Conservation (phyloP, 176 grass and related monocot species). For the Ananas comosus region DNA sequence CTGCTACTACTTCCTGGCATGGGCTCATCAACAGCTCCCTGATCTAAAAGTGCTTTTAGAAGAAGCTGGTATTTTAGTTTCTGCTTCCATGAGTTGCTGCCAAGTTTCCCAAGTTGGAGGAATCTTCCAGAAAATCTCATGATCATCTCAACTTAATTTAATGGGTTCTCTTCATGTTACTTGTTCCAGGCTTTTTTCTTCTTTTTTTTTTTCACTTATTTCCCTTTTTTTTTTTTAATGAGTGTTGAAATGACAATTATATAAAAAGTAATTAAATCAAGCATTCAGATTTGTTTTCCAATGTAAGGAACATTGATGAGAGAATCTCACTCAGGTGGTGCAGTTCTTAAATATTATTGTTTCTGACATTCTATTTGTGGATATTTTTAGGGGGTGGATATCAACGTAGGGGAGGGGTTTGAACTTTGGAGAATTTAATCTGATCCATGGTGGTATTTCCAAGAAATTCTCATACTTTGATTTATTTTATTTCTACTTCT, state of each 20-base stretch:
- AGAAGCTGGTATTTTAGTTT: background rate
- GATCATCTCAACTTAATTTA: background rate
- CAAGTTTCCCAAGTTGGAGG: background rate
- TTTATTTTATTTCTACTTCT: too few relatives aligned
- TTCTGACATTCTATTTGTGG: background rate
- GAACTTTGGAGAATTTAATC: too few relatives aligned
- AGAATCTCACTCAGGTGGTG: background rate
- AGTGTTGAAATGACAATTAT: background rate
- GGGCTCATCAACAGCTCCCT: constrained; percentile 20
- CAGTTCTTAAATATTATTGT: background rate
- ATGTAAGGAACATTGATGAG: too few relatives aligned
- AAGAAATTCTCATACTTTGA: too few relatives aligned
- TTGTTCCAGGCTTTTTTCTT: background rate
- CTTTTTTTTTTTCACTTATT: background rate
- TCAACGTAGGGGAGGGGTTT: too few relatives aligned
- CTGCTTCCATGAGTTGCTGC: background rate
- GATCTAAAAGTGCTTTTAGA: background rate
- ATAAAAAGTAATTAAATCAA: constrained; percentile 5
- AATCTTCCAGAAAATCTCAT: background rate
- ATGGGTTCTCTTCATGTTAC: background rate
- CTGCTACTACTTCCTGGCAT: constrained; percentile 6
- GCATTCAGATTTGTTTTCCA: constrained; percentile 7
- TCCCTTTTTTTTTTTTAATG: background rate
- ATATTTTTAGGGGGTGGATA: too few relatives aligned
- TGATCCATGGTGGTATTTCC: too few relatives aligned